Evolutionary conservation across 306 rosid species (phyloP).

Genomic region (Dryas drummondii): DNA sequence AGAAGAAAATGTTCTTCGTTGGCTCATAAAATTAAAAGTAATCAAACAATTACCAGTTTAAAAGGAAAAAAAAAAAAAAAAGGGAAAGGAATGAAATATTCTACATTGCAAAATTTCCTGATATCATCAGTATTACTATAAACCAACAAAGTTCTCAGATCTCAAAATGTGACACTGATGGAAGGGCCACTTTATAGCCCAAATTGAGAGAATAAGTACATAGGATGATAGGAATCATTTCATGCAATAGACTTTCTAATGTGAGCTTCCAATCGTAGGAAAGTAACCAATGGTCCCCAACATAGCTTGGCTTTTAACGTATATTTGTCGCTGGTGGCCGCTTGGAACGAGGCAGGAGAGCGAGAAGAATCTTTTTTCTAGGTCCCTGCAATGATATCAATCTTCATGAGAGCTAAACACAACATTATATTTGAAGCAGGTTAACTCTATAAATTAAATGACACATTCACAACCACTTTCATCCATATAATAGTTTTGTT

Average conservation of each 20-base stretch:
- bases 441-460: neutral
- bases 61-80: neutral
- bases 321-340: constrained; percentile 42
- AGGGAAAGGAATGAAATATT: neutral
- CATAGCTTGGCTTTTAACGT: constrained; percentile 29
- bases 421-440: neutral
- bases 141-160: constrained; percentile 17
- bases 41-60: neutral
- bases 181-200: constrained; percentile 28
- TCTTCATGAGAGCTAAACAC: constrained; percentile 29
- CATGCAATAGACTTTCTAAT: constrained; percentile 13
- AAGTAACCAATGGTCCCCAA: constrained; percentile 23
- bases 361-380: constrained; percentile 85
- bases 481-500: neutral
- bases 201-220: constrained; percentile 26
- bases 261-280: constrained; percentile 18
- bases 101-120: constrained; percentile 36
- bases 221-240: constrained; percentile 14
- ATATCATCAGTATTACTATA: constrained; percentile 25
- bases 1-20: constrained; percentile 14
- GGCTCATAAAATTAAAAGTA: neutral
- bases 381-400: constrained; percentile 75
- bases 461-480: neutral
- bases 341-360: constrained; percentile 62
- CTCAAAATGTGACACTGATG: constrained; percentile 34